phyloP scores from a whole-genome alignment of 768 basidiomycete species.

The Russula sp. region DNA sequence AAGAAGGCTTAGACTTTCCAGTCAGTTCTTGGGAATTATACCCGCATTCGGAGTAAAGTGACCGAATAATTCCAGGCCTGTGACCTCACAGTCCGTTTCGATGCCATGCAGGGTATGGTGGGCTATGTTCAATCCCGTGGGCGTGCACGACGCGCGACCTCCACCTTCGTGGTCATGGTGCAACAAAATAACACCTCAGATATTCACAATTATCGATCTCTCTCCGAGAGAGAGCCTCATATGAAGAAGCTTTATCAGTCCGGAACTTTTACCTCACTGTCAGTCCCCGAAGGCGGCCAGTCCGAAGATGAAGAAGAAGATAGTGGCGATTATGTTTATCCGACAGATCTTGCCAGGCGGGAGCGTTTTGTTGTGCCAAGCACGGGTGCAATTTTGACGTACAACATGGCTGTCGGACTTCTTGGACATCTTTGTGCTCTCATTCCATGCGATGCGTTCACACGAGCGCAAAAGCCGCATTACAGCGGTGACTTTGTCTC shows the following conservation, averaged over 20 bases:
- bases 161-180: constrained; percentile 79
- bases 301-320: constrained; percentile 27
- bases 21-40: constrained; percentile 34
- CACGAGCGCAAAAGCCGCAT: constrained; percentile 50
- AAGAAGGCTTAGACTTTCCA: constrained; percentile 89
- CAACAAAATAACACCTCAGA: constrained; percentile 52
- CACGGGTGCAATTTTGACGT: constrained; percentile 76
- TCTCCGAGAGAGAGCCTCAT: constrained; percentile 57
- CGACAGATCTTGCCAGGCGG: constrained; percentile 54
- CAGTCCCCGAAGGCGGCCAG: constrained; percentile 40
- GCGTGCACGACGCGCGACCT: constrained; percentile 68
- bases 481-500: constrained; percentile 56
- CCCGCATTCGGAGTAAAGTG: constrained; percentile 6
- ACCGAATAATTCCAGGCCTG: constrained; percentile 49
- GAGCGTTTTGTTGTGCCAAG: constrained; percentile 67
- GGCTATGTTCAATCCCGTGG: constrained; percentile 89
- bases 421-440: constrained; percentile 73
- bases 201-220: constrained; percentile 50
- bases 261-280: constrained; percentile 31
- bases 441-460: constrained; percentile 68
- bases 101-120: constrained; percentile 73
- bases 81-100: constrained; percentile 82
- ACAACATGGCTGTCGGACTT: constrained; percentile 64
- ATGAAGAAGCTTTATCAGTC: constrained; percentile 58
- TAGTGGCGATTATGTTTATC: constrained; percentile 33